phyloP scores from a whole-genome alignment of 441 rosid species.

The Corymbia citriodora region DNA sequence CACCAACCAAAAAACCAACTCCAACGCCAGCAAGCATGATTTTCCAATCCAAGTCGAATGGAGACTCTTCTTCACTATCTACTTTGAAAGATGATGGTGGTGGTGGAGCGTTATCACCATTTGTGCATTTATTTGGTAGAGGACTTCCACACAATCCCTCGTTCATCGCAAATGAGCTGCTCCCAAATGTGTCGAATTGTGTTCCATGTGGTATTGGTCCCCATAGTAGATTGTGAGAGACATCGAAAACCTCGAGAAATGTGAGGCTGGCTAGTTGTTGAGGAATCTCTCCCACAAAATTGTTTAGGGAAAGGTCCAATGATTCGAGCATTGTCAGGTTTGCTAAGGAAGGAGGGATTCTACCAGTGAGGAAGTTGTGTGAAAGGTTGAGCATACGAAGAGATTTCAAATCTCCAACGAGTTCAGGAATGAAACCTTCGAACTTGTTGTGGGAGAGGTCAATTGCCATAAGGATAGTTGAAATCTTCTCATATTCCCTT shows the following conservation, averaged over 20 bases:
- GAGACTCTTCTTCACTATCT: neutral
- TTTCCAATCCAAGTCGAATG: neutral
- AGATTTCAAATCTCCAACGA: too few species aligned
- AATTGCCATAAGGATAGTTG: accelerated
- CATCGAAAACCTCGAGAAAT: accelerated
- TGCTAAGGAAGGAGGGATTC: too few species aligned
- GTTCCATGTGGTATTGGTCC: too few species aligned
- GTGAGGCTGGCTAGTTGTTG: too few species aligned
- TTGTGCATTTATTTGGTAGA: neutral
- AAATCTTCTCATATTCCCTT: too few species aligned
- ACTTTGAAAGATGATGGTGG: neutral
- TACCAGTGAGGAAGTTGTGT: accelerated
- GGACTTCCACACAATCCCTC: neutral
- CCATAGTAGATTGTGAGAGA: too few species aligned
- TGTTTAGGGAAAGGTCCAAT: too few species aligned
- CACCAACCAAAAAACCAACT: neutral
- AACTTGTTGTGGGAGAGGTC: too few species aligned
- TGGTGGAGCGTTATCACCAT: neutral
- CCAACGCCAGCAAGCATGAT: accelerated
- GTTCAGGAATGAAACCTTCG: too few species aligned
- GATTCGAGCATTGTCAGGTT: too few species aligned
- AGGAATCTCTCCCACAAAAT: too few species aligned
- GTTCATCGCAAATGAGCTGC: neutral
- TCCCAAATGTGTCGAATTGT: accelerated
- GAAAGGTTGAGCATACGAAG: too few species aligned